These are phyloP conservation scores for Saccharomyces pastorianus DNA, from an alignment of 1,139 yeast species.

Conservation along the genomic window DNA sequence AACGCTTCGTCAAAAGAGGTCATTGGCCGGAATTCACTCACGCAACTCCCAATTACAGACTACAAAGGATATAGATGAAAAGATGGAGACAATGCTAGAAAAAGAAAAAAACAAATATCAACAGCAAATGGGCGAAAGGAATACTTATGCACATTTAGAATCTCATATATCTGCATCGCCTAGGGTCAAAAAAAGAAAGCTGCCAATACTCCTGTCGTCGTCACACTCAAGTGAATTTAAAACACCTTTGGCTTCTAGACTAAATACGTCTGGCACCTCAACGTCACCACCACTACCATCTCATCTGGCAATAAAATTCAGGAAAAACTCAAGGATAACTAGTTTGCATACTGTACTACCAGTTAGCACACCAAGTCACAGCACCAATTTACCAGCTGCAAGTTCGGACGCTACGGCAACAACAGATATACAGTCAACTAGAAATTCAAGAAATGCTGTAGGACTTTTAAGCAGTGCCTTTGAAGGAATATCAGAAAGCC, in stretches of 20 bases:
- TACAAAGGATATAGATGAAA: conserved; percentile 21
- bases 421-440: conserved; percentile 2
- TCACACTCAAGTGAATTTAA: conserved; percentile 20
- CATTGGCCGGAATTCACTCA: conserved; percentile 11
- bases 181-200: conserved; percentile 20
- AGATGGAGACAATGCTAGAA: conserved; percentile 24
- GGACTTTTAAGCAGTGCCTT: background rate
- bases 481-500: conserved; percentile 6
- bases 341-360: conserved; percentile 12
- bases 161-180: conserved; percentile 29
- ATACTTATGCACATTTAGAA: conserved; percentile 27
- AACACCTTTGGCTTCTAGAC: conserved; percentile 21
- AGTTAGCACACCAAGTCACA: conserved; percentile 24
- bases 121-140: conserved; percentile 15
- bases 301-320: conserved; percentile 22
- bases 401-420: conserved; percentile 4
- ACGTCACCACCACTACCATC: conserved; percentile 24
- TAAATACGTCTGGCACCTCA: conserved; percentile 8
- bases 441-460: conserved; percentile 1
- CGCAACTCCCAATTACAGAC: conserved; percentile 7
- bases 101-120: conserved; percentile 16
- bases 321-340: conserved; percentile 10
- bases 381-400: conserved; percentile 16
- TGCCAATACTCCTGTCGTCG: conserved; percentile 29
- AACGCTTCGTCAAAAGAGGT: conserved; percentile 12